Percentiles rank a stretch among this genome's conserved stretches.
These are phyloP conservation scores for Apiotrichum montevideense DNA, from an alignment of 1,284 basidiomycete genomes.

Conservation along the genomic window DNA sequence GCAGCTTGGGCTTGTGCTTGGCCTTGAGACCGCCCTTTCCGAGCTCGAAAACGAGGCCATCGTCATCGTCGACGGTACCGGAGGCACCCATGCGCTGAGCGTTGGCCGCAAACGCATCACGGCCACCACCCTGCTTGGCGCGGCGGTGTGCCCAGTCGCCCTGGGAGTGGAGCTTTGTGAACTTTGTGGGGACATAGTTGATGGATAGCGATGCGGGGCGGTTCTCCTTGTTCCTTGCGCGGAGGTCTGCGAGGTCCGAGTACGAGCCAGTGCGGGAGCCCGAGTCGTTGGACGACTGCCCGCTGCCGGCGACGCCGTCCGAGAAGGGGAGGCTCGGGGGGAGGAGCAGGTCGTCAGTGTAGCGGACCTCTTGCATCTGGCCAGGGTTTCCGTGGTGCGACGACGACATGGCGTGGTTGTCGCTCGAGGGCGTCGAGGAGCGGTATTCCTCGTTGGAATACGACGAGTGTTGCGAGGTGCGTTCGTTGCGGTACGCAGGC, in stretches of 20 bases:
- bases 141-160: constrained; percentile 47
- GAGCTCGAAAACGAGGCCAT: constrained; percentile 50
- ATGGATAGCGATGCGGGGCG: constrained; percentile 48
- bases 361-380: constrained; percentile 21
- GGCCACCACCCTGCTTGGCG: constrained; percentile 56
- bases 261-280: constrained; percentile 20
- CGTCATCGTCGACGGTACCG: constrained; percentile 56
- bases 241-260: constrained; percentile 18
- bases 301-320: constrained; percentile 15
- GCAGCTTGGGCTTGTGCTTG: constrained; percentile 50
- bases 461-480: constrained; percentile 1
- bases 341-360: constrained; percentile 25
- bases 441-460: constrained; percentile 4
- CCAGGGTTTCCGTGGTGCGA: constrained; percentile 9
- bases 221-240: constrained; percentile 16
- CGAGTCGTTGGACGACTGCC: constrained; percentile 8
- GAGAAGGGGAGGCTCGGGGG: constrained; percentile 29
- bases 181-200: constrained; percentile 63
- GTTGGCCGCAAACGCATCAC: constrained; percentile 54
- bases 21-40: constrained; percentile 46
- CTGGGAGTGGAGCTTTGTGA: constrained; percentile 51
- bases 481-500: neutral
- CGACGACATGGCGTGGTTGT: constrained; percentile 14
- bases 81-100: constrained; percentile 50
- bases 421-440: constrained; percentile 3